A percentile compares a stretch with the other conserved stretches of the same genome.
phyloP scores from a whole-genome alignment of 2,329 filamentous ascomycete species.

The Talaromyces rugulosus region DNA sequence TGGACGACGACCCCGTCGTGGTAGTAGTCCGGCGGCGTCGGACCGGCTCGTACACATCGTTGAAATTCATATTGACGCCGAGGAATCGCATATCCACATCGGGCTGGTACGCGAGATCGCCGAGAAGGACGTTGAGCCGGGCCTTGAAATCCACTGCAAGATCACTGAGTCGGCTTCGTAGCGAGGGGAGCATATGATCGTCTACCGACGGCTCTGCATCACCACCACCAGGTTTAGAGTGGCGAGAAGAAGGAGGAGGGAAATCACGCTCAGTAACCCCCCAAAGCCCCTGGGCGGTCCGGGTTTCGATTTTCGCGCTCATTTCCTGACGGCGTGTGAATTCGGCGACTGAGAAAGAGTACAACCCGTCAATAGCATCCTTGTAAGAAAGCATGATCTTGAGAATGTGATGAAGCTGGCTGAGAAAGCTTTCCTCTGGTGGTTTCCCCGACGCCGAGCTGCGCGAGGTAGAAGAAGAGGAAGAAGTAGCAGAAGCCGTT shows the following conservation, averaged over 20 bases:
- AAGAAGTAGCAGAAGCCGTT: constrained; percentile 42
- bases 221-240: constrained; percentile 8
- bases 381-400: constrained; percentile 92
- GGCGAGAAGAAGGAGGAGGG: constrained; percentile 24
- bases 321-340: constrained; percentile 88
- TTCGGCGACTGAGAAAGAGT: constrained; percentile 90
- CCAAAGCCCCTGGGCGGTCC: constrained; percentile 62
- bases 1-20: constrained; percentile 23
- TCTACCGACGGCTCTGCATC: constrained; percentile 33
- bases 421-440: constrained; percentile 75
- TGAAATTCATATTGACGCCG: constrained; percentile 98
- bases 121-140: constrained; percentile 74
- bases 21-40: constrained; percentile 49
- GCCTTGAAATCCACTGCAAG: constrained; percentile 73
- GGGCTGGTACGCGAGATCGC: constrained; percentile 87
- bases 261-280: constrained; percentile 56
- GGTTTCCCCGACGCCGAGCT: constrained; percentile 46
- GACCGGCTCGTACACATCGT: constrained; percentile 85
- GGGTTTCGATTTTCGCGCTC: constrained; percentile 65
- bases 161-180: constrained; percentile 68
- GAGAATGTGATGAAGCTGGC: constrained; percentile 86
- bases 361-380: constrained; percentile 88
- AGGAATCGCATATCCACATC: constrained; percentile 95
- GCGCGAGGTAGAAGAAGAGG: constrained; percentile 19
- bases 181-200: constrained; percentile 66